Evolutionary conservation across 768 basidiomycete species (phyloP).

Genomic region (Leccinum barrowsii): DNA sequence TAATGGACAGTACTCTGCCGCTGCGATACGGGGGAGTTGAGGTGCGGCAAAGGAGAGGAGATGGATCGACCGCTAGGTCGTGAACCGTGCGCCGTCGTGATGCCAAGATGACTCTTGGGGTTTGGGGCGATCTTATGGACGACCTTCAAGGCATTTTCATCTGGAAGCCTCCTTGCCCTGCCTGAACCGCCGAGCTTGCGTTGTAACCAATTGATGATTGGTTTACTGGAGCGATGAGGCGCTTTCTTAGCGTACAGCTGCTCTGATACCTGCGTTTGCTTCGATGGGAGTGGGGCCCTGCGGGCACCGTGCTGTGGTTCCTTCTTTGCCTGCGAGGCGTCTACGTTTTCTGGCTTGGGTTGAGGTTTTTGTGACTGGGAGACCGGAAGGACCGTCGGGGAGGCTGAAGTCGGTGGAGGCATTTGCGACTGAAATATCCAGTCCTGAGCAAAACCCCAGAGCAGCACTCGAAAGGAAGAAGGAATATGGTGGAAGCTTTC

Average conservation of each 20-base stretch:
- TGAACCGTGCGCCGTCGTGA: constrained; percentile 9
- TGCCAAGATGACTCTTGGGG: constrained; percentile 15
- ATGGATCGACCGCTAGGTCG: constrained; percentile 27
- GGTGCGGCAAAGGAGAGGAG: constrained; percentile 29
- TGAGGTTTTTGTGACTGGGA: constrained; percentile 12
- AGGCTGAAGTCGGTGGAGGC: constrained; percentile 11
- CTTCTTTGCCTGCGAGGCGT: constrained; percentile 11
- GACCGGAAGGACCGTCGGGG: constrained; percentile 15
- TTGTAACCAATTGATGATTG: constrained; percentile 88
- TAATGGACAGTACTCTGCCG: constrained; percentile 19
- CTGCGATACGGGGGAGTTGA: constrained; percentile 18
- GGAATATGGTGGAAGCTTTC: neutral
- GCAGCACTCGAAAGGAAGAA: neutral
- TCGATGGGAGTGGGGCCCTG: constrained; percentile 17
- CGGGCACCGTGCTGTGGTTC: constrained; percentile 17
- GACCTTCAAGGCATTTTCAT: constrained; percentile 22
- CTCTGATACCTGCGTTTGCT: constrained; percentile 26
- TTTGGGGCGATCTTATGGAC: constrained; percentile 11
- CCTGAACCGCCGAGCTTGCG: constrained; percentile 75
- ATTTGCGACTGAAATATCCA: constrained; percentile 10
- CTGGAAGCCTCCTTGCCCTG: constrained; percentile 48
- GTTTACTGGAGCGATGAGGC: constrained; percentile 70
- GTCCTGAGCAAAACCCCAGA: neutral
- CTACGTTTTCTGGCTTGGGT: constrained; percentile 9
- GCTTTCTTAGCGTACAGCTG: constrained; percentile 55